Conservation (phyloP, 495 filamentous ascomycete species). For the Xylaria grammica region DNA sequence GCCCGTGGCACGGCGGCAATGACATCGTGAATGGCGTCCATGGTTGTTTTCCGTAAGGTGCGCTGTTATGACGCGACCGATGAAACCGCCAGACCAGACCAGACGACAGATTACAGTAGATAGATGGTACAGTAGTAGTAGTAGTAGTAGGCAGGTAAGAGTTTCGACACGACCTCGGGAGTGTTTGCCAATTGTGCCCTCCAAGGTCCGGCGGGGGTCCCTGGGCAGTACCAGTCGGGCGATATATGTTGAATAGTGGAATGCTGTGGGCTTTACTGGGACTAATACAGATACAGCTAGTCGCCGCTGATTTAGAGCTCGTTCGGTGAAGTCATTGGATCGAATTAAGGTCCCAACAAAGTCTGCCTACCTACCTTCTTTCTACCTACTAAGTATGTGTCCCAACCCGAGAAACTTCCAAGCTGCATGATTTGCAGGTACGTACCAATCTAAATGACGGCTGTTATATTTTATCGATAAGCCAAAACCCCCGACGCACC, state of each 20-base stretch:
- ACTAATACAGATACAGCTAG: not conserved
- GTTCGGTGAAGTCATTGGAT: conserved; percentile 18
- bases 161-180: not conserved
- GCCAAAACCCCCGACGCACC: too few species aligned
- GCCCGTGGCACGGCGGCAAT: conserved; percentile 45
- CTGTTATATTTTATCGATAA: too few species aligned
- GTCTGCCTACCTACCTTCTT: too few species aligned
- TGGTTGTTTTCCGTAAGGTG: conserved; percentile 21
- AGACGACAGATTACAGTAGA: not conserved
- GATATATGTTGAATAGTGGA: too few species aligned
- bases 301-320: conserved; percentile 8
- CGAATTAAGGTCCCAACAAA: conserved; percentile 4
- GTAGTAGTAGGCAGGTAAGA: not conserved
- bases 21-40: conserved; percentile 43
- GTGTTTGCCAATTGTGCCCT: not conserved
- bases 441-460: too few species aligned
- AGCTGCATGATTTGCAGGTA: too few species aligned
- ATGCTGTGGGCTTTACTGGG: too few species aligned
- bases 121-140: not conserved
- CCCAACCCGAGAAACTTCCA: too few species aligned
- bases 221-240: too few species aligned
- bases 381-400: too few species aligned
- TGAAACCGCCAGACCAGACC: not conserved
- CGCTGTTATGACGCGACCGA: not conserved
- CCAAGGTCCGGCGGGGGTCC: not conserved